Evolutionary conservation across 805 yeast species (phyloP).

Genomic region (Blastobotrys robertii): DNA sequence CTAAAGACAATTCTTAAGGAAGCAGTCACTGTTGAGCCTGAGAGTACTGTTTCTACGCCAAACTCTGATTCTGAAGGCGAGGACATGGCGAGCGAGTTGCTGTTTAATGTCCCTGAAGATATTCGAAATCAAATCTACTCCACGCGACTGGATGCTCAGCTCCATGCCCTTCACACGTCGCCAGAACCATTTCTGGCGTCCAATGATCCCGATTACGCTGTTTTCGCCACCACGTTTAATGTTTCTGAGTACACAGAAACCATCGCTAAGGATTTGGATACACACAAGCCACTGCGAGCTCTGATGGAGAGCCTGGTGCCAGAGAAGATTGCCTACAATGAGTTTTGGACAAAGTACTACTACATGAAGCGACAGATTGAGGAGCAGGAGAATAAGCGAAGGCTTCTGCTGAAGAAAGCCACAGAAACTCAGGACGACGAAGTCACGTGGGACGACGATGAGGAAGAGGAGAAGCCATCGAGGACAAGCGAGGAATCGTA

Average conservation of each 20-base stretch:
- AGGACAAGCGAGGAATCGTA: too few relatives aligned
- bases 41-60: slow-evolving; percentile 8
- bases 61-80: slow-evolving; percentile 12
- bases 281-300: slow-evolving; percentile 41
- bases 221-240: slow-evolving; percentile 31
- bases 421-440: slow-evolving; percentile 39
- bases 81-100: slow-evolving; percentile 32
- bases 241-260: slow-evolving; percentile 41
- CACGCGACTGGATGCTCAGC: slow-evolving; percentile 54
- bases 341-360: slow-evolving; percentile 72
- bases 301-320: slow-evolving; percentile 64
- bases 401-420: slow-evolving; percentile 43
- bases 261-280: slow-evolving; percentile 38
- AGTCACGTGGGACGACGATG: slow-evolving; percentile 15
- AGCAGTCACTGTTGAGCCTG: slow-evolving; percentile 24
- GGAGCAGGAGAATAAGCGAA: slow-evolving; percentile 56
- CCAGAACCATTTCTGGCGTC: slow-evolving; percentile 35
- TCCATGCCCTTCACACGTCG: slow-evolving; percentile 44
- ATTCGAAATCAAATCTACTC: slow-evolving; percentile 32
- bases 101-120: slow-evolving; percentile 37
- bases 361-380: slow-evolving; percentile 42
- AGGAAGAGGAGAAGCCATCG: slow-evolving; percentile 31
- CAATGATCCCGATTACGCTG: slow-evolving; percentile 28
- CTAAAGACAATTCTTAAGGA: slow-evolving; percentile 34
- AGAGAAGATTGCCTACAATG: slow-evolving; percentile 41